A percentile compares a stretch with the other conserved stretches of the same genome.
phyloP scores from a whole-genome alignment of 2,329 filamentous ascomycete species.

The Metarhizium guizhouense region DNA sequence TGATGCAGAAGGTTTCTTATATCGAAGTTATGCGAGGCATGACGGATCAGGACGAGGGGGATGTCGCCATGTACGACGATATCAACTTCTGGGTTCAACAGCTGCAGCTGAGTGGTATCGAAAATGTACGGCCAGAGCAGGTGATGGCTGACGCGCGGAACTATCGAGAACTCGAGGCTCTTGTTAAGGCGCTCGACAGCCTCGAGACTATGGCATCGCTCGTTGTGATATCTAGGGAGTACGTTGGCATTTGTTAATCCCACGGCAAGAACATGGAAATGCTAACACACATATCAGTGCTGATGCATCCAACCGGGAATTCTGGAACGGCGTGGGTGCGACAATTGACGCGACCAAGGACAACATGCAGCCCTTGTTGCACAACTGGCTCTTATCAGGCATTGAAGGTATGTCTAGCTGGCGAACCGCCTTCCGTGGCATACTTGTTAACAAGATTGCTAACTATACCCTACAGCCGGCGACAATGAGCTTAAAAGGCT shows the following conservation, averaged over 20 bases:
- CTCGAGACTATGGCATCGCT: slow-evolving; percentile 57
- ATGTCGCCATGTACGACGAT: slow-evolving; percentile 30
- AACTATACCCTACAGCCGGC: slow-evolving; percentile 26
- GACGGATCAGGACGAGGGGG: slow-evolving; percentile 26
- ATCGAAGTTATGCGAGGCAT: slow-evolving; percentile 36
- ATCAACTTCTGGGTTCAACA: slow-evolving; percentile 30
- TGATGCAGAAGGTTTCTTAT: slow-evolving; percentile 43
- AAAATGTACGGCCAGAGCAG: slow-evolving; percentile 28
- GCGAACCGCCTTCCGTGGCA: background rate
- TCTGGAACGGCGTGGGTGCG: slow-evolving; percentile 45
- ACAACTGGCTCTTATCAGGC: slow-evolving; percentile 51
- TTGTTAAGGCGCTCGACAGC: slow-evolving; percentile 56
- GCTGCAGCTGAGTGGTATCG: slow-evolving; percentile 26
- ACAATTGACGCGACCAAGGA: slow-evolving; percentile 46
- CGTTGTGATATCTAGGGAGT: slow-evolving; percentile 44
- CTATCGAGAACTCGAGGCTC: slow-evolving; percentile 59
- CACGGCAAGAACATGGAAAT: background rate
- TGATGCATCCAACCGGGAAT: slow-evolving; percentile 32
- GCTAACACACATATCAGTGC: slow-evolving; percentile 14
- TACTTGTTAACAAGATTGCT: background rate
- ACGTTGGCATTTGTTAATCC: slow-evolving; percentile 18
- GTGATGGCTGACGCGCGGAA: slow-evolving; percentile 48
- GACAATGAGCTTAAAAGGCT: slow-evolving; percentile 54
- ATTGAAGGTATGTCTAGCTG: slow-evolving; percentile 40
- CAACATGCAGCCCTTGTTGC: slow-evolving; percentile 52